Evolutionary conservation across 2,329 filamentous ascomycete species (phyloP), one percentile per base, ranked within the genome.

Genomic region (Didymella arachidicola): DNA sequence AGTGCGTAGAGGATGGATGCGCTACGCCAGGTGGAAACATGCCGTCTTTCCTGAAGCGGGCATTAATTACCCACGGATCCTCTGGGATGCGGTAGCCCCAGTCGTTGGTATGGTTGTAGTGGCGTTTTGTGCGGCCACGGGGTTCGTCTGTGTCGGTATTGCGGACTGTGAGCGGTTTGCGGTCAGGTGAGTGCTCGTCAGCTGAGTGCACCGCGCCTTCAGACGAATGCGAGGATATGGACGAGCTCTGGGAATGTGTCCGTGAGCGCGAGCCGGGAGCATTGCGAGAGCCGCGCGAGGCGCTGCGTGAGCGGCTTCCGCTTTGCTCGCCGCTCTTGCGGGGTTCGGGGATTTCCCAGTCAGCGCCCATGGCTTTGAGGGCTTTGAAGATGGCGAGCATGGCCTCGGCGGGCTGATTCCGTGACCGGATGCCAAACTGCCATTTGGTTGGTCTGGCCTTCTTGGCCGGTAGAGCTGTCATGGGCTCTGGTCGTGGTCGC

Each of bases 371-470:
- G 66, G 93, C 93, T 60, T 88, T 84, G 42, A 99, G 81, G 0
- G 95, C 93, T 75, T 94, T 93, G 82, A 97, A 97, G 55, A 99
- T 95, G 71, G 94, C 97, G 26, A 96, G 82, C 77, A 99, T 90
- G 0, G 95, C 95, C 76, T 99, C 95, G 70, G 93, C 92, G 0
- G 95, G 95, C 55, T 92, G 90, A 72, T 98, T 99, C 47, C 95
- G 88, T 44, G 92, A 97, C 36, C 95, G 87, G 61, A 99, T 99
- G 56, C 95, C 95, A 74, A 99, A 99, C 75, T 99, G 95, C 95
- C 95, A 99, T 65, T 94, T 92, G 16, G 93, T 91, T 1, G 90
- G 90, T 72, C 91, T 93, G 5, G 83, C 79, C 76, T 91, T 93
- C 80, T 91, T 92, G 18, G 74, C 67, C 2, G 87, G 86, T 29